Conservation (phyloP, 768 basidiomycete genomes). For the Phaffia tasmanica region DNA sequence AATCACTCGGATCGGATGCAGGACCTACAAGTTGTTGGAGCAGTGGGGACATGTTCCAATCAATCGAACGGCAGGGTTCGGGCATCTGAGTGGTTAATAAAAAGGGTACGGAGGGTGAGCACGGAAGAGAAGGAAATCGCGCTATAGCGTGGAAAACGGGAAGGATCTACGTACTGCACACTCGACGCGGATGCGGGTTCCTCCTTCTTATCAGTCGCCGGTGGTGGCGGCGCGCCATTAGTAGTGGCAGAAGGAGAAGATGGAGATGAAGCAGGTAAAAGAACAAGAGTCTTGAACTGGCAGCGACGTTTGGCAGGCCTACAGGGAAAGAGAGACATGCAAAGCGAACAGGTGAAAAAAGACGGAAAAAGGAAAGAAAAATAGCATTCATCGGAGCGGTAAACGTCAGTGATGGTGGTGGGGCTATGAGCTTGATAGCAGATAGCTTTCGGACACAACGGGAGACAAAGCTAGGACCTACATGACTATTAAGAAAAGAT, state of each 20-base stretch:
- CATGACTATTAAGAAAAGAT: too few species aligned
- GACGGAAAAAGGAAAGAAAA: background rate
- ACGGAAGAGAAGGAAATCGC: background rate
- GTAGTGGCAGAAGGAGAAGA: background rate
- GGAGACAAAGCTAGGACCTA: too few species aligned
- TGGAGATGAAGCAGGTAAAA: constrained; percentile 6
- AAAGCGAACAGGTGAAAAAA: background rate
- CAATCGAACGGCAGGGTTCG: constrained; percentile 21
- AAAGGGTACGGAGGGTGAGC: background rate
- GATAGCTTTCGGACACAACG: background rate
- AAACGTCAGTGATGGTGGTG: background rate
- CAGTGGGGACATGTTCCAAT: constrained; percentile 25
- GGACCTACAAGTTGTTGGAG: constrained; percentile 16
- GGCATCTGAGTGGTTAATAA: constrained; percentile 9
- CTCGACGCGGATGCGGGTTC: background rate
- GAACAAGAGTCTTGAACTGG: constrained; percentile 23
- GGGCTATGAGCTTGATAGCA: background rate
- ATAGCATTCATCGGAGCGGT: too few species aligned
- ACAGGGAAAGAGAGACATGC: background rate
- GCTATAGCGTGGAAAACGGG: background rate
- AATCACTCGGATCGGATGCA: background rate
- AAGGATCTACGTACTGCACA: constrained; percentile 18
- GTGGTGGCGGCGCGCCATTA: background rate
- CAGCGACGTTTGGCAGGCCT: constrained; percentile 26
- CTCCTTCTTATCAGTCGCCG: constrained; percentile 5